Percentiles rank a stretch among this genome's conserved stretches.
Conservation (phyloP, 495 filamentous ascomycete genomes). For the Neohortaea acidophila region DNA sequence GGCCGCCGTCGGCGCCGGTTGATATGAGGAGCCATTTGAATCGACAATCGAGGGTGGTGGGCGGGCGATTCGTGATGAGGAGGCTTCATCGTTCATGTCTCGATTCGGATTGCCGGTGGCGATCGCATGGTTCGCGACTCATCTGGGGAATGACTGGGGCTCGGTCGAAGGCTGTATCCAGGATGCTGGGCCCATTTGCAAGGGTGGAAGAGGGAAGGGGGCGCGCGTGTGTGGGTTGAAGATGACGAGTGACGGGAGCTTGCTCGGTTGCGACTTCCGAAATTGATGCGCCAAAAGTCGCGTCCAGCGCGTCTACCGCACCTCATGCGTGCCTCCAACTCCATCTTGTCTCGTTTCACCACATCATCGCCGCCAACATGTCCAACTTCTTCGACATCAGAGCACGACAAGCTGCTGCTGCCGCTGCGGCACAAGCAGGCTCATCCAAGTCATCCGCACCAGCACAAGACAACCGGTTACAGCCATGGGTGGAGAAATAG, state of each 20-base stretch:
- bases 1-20: slow-evolving; percentile 6
- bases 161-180: too few relatives aligned
- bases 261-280: too few relatives aligned
- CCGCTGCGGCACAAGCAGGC: slow-evolving; percentile 41
- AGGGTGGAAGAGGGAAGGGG: too few relatives aligned
- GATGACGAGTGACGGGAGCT: too few relatives aligned
- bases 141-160: too few relatives aligned
- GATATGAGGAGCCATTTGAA: not conserved
- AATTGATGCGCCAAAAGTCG: too few relatives aligned
- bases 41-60: slow-evolving; percentile 16
- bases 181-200: too few relatives aligned
- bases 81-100: slow-evolving; percentile 52
- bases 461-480: slow-evolving; percentile 50
- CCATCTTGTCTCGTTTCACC: too few relatives aligned
- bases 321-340: too few relatives aligned
- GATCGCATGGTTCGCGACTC: slow-evolving; percentile 7
- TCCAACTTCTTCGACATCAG: slow-evolving; percentile 91
- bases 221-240: too few relatives aligned
- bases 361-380: too few relatives aligned
- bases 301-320: too few relatives aligned
- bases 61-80: slow-evolving; percentile 35
- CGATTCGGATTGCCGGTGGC: not conserved
- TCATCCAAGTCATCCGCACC: slow-evolving; percentile 39
- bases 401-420: slow-evolving; percentile 70
- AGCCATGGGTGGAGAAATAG: slow-evolving; percentile 99